phyloP scores from a whole-genome alignment of 306 rosid species.

The Pterocarpus macrocarpus region DNA sequence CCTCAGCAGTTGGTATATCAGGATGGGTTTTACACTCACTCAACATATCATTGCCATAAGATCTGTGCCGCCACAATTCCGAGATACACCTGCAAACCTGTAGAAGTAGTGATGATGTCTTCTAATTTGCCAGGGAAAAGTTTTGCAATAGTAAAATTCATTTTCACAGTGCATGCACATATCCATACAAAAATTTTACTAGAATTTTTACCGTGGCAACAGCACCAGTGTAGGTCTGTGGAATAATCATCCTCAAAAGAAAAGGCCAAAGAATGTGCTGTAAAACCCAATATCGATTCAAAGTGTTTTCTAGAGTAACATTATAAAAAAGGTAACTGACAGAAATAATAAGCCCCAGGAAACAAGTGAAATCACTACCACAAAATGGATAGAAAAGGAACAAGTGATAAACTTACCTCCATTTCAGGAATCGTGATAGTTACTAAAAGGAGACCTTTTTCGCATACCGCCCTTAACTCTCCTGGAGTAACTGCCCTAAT shows the following conservation, averaged over 20 bases:
- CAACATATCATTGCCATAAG: constrained; percentile 68
- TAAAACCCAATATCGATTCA: constrained; percentile 35
- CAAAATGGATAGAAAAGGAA: constrained; percentile 20
- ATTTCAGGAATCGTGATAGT: constrained; percentile 96
- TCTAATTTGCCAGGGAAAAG: constrained; percentile 38
- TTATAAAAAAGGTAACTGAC: constrained; percentile 12
- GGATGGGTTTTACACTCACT: constrained; percentile 78
- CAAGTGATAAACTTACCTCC: constrained; percentile 74
- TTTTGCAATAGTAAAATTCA: constrained; percentile 9
- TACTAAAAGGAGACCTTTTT: constrained; percentile 90
- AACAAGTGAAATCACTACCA: constrained; percentile 38
- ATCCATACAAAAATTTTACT: constrained; percentile 8
- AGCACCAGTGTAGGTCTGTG: constrained; percentile 82
- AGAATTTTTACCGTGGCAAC: constrained; percentile 76
- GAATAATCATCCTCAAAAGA: constrained; percentile 89
- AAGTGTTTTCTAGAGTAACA: not conserved
- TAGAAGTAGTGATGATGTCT: constrained; percentile 40
- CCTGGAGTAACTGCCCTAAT: constrained; percentile 66
- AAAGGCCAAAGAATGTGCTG: constrained; percentile 99
- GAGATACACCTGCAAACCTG: constrained; percentile 99
- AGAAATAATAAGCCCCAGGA: constrained; percentile 27
- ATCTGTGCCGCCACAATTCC: constrained; percentile 86
- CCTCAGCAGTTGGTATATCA: constrained; percentile 90
- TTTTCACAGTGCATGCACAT: constrained; percentile 21
- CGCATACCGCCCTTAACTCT: constrained; percentile 86